phyloP scores from a whole-genome alignment of 805 yeast genomes.

The Wickerhamiella lipophila region DNA sequence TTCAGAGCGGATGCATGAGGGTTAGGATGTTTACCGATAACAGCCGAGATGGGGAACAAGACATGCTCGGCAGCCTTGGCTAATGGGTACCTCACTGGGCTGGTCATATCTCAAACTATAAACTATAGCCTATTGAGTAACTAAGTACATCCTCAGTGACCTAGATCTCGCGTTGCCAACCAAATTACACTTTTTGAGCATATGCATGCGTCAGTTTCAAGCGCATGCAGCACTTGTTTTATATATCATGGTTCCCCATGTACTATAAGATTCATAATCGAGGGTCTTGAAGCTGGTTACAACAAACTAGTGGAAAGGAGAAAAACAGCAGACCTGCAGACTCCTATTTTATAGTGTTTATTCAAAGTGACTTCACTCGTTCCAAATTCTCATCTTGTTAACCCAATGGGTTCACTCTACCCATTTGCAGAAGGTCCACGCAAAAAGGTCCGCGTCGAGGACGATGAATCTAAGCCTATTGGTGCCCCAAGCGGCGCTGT shows the following conservation, averaged over 20 bases:
- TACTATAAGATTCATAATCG: constrained; percentile 2
- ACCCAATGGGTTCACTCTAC: constrained; percentile 9
- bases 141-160: no score
- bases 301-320: not conserved
- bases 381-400: not conserved
- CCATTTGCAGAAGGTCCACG: constrained; percentile 7
- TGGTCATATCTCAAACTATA: no score
- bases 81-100: no score
- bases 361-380: constrained; percentile 8
- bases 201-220: constrained; percentile 6
- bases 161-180: not conserved
- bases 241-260: constrained; percentile 5
- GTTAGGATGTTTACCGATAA: not conserved
- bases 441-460: constrained; percentile 4
- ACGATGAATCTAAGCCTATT: not conserved
- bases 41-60: constrained; percentile 1
- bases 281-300: not conserved
- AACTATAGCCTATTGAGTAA: no score
- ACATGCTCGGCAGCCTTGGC: no score
- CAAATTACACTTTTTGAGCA: not conserved
- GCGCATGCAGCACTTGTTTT: constrained; percentile 4
- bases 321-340: not conserved
- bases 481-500: not conserved
- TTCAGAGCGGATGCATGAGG: not conserved
- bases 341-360: not conserved